Evolutionary conservation across 108 stramenopile species (phyloP), one percentile per base, ranked within the genome.

Genomic region (Skeletonema menzelii): DNA sequence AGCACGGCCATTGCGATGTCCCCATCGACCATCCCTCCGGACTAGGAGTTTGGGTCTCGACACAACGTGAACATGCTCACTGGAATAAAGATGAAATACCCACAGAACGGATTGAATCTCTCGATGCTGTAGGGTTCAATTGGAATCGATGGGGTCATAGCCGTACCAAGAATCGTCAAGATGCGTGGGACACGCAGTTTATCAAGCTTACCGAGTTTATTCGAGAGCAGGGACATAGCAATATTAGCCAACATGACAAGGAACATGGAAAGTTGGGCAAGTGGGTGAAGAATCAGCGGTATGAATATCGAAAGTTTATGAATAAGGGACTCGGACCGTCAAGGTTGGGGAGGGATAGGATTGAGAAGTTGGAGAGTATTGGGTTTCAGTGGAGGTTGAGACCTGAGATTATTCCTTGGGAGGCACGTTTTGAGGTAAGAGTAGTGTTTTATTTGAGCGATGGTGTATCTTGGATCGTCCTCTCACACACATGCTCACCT

Each of bases 251-350:
- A n/a, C 47, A 72, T 20, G 69, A 71, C n/a, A 59, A 76, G 30
- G 59, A 76, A 17, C 59, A 75, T 59, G 68, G 49, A 60, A 40
- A 59, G 35, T 30, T 78, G 53, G 77, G 77, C 7, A 78, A 78
- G 58, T 78, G 77, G 77, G 72, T 73, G 35, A 78, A 74, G 47
- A 78, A 78, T 27, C 72, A 73, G 27, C 64, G 77, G 37, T 73
- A 73, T 53, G 72, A 78, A 62, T 78, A 78, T 72, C 56, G 73
- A 46, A 62, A 67, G 47, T 76, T 63, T 69, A 67, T 63, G 24
- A 63, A 62, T 19, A 69, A 68, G n/a, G 77, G 65, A 27, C 46
- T 78, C 13, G 72, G 73, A 7, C 66, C 58, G 40, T 67, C 65
- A 2, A 64, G 75, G 40, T 40, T 76, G 8, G 67, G 75, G 32